These are phyloP conservation scores for Neurospora tetraspora DNA, from an alignment of 495 filamentous ascomycete genomes.

Conservation along the genomic window DNA sequence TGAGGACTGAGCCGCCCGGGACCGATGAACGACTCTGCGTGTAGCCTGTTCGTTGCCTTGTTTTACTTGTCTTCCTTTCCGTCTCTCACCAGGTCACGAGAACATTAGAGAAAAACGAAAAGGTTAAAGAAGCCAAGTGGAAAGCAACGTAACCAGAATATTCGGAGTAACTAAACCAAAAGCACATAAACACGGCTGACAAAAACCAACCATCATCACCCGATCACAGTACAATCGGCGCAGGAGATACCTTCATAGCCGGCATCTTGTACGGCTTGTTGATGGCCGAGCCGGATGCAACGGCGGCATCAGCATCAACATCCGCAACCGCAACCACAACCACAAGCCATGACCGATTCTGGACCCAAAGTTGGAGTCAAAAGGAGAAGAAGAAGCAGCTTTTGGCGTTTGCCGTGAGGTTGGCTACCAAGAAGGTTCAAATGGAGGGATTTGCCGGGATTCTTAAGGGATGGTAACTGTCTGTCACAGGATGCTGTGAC, in stretches of 20 bases:
- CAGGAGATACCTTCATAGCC: constrained; percentile 68
- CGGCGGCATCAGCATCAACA: not conserved
- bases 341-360: not conserved
- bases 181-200: not conserved
- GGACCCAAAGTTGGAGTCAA: constrained; percentile 31
- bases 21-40: not conserved
- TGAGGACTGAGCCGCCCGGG: not conserved
- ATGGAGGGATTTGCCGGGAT: constrained; percentile 53
- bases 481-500: too few relatives aligned
- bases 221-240: constrained; percentile 49
- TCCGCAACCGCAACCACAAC: not conserved
- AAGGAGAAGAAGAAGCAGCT: constrained; percentile 19
- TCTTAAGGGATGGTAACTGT: not conserved
- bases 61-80: not conserved
- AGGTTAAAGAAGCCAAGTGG: not conserved
- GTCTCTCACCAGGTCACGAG: not conserved
- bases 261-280: constrained; percentile 53
- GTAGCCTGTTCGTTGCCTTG: not conserved
- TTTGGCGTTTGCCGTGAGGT: constrained; percentile 50
- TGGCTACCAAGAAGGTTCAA: constrained; percentile 59
- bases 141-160: not conserved
- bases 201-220: constrained; percentile 3
- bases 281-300: constrained; percentile 13
- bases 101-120: not conserved
- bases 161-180: not conserved